phyloP scores from a whole-genome alignment of 1,139 yeast species.

The Sugiyamaella castrensis region DNA sequence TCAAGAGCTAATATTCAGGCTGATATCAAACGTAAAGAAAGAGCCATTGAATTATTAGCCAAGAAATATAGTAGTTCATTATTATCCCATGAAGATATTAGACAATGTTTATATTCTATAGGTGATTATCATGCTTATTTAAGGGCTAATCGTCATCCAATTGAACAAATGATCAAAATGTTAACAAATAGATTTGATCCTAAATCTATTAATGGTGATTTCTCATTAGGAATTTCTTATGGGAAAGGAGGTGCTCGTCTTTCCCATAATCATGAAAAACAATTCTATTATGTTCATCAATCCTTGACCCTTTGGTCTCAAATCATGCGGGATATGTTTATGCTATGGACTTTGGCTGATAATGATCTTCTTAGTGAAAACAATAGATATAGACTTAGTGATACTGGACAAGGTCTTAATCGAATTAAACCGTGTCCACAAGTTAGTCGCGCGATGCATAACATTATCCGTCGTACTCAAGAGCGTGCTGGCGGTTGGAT shows the following conservation, averaged over 20 bases:
- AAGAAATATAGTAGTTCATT: conserved; percentile 36
- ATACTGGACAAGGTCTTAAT: conserved; percentile 76
- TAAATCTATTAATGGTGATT: conserved; percentile 39
- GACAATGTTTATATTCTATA: conserved; percentile 65
- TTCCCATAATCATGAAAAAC: conserved; percentile 66
- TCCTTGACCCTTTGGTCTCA: conserved; percentile 69
- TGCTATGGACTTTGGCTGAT: conserved; percentile 70
- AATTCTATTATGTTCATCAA: conserved; percentile 65
- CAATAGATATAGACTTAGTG: conserved; percentile 53
- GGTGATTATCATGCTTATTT: conserved; percentile 73
- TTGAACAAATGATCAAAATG: conserved; percentile 53
- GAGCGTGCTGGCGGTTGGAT: conserved; percentile 62
- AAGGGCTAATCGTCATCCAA: conserved; percentile 64
- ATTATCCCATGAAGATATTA: conserved; percentile 50
- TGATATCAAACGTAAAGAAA: conserved; percentile 59
- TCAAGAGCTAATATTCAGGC: conserved; percentile 50
- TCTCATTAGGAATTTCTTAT: conserved; percentile 57
- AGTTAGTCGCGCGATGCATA: conserved; percentile 64
- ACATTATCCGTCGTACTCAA: conserved; percentile 59
- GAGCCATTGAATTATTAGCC: conserved; percentile 57
- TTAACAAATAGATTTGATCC: conserved; percentile 50
- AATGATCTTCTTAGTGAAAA: conserved; percentile 51
- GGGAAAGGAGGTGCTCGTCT: conserved; percentile 66
- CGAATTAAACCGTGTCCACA: conserved; percentile 68
- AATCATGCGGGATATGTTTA: conserved; percentile 70